A percentile compares a stretch with the other conserved stretches of the same genome.
phyloP scores from a whole-genome alignment of 495 filamentous ascomycete genomes.

The Hypoxylon trugodes region DNA sequence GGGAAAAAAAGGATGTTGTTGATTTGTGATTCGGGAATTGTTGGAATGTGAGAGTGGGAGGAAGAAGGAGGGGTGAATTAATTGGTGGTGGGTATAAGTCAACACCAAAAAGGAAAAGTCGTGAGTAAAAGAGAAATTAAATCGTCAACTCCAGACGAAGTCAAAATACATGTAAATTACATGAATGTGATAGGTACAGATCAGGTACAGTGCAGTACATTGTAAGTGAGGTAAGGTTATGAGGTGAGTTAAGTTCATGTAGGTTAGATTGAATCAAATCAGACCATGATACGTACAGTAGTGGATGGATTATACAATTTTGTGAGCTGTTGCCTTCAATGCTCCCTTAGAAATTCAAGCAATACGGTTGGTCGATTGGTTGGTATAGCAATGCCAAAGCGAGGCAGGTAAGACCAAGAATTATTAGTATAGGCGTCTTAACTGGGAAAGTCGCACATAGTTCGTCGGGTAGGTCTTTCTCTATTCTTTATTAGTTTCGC shows the following conservation, averaged over 20 bases:
- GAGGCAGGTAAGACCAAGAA: conserved; percentile 3
- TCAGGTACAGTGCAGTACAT: neutral
- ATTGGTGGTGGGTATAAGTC: neutral
- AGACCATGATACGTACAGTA: too few relatives aligned
- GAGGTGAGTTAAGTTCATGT: neutral
- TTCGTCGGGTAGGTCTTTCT: neutral
- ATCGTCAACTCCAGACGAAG: neutral
- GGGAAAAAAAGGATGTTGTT: neutral
- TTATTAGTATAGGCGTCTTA: neutral
- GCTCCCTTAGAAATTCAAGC: neutral
- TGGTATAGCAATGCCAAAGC: conserved; percentile 2
- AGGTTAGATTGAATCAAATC: too few relatives aligned
- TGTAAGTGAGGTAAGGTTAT: neutral
- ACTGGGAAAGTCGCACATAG: conserved; percentile 1
- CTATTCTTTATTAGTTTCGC: conserved; percentile 3
- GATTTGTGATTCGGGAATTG: too few relatives aligned
- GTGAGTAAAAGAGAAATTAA: neutral
- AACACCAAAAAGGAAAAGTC: neutral
- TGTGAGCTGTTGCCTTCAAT: conserved; percentile 1
- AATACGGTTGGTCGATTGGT: neutral
- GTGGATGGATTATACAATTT: neutral
- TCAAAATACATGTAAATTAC: too few relatives aligned
- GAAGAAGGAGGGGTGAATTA: too few relatives aligned
- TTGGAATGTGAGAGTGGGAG: neutral
- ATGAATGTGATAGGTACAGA: neutral